These are phyloP conservation scores for Pachysolen tannophilus DNA, from an alignment of 805 yeast genomes.

Conservation along the genomic window DNA sequence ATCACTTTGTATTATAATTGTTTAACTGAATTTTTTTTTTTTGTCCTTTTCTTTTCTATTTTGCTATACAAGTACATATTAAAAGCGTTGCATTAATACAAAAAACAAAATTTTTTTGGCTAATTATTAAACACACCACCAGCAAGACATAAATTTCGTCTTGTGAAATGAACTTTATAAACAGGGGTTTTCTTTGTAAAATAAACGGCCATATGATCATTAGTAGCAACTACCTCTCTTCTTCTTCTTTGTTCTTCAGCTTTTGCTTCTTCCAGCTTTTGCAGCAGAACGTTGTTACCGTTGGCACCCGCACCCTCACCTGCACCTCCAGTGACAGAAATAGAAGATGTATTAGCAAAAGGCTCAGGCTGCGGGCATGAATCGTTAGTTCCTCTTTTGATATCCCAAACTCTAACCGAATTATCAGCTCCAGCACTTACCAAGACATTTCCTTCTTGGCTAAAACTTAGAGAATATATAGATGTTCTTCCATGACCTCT, in stretches of 20 bases:
- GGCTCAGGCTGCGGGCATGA: slow-evolving; percentile 74
- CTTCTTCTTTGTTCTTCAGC: slow-evolving; percentile 45
- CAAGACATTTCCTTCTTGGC: slow-evolving; percentile 80
- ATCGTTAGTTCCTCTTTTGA: slow-evolving; percentile 76
- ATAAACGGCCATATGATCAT: slow-evolving; percentile 88
- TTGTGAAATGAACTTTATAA: slow-evolving; percentile 84
- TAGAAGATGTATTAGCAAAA: slow-evolving; percentile 22
- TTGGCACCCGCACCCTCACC: slow-evolving; percentile 9
- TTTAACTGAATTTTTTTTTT: no score
- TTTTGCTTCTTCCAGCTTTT: no score
- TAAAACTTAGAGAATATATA: slow-evolving; percentile 76
- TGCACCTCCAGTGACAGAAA: slow-evolving; percentile 2
- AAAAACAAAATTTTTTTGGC: no score
- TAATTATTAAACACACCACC: slow-evolving; percentile 66
- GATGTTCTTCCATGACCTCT: slow-evolving; percentile 89
- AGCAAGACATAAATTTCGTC: slow-evolving; percentile 84
- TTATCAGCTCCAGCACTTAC: slow-evolving; percentile 92
- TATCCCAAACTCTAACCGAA: slow-evolving; percentile 94
- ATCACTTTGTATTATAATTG: no score
- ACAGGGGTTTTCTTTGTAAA: slow-evolving; percentile 93
- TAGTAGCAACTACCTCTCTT: slow-evolving; percentile 69
- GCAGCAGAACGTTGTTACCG: slow-evolving; percentile 12
- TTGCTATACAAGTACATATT: neutral
- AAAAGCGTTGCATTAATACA: no score
- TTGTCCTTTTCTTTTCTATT: no score